Evolutionary conservation across 2,329 filamentous ascomycete species (phyloP), one percentile per base, ranked within the genome.

Genomic region (Botrytis galanthina): DNA sequence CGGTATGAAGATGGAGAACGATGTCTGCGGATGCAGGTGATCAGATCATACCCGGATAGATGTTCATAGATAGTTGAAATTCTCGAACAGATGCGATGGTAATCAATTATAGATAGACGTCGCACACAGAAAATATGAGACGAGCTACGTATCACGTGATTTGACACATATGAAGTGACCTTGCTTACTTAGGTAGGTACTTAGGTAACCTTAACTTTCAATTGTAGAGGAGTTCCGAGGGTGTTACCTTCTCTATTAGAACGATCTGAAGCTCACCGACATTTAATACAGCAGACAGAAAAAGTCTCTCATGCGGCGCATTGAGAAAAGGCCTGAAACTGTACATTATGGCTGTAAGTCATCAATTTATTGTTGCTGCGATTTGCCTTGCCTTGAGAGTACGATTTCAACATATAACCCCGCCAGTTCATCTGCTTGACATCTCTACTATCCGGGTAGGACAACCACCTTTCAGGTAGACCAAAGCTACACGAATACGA

Each of bases 151-250:
- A 26, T 54, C 48, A 54, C 26, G 48, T 54, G 48, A 54, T n/a
- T 3, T n/a, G 2, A 0, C 1, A n/a, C 10, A 7, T 3, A 16
- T 16, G 12, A 54, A 5, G 26, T 54, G 16, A n/a, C 48, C 26
- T 48, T 48, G 39, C 39, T 18, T 16, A 44, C 16, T 44, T 20
- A 18, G 9, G 42, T 42, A 42, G 37, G 35, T 37, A 39, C 14
- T 16, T 42, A 42, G 37, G 35, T 37, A 39, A 42, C 42, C 16
- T 18, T 44, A 48, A 48, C 46, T 26, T 26, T 48, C 22, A 14
- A 7, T 51, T 51, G 48, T n/a, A 51, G 48, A n/a, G 16, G 26
- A 51, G 22, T n/a, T 26, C 26, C 48, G 12, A 51, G 48, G 48
- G 26, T 51, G 26, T 51, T 26, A 57, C 51, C 26, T 57, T 57